Percentiles rank a stretch among this genome's conserved stretches.
phyloP scores from a whole-genome alignment of 2,329 filamentous ascomycete species.

The Colletotrichum tanaceti region DNA sequence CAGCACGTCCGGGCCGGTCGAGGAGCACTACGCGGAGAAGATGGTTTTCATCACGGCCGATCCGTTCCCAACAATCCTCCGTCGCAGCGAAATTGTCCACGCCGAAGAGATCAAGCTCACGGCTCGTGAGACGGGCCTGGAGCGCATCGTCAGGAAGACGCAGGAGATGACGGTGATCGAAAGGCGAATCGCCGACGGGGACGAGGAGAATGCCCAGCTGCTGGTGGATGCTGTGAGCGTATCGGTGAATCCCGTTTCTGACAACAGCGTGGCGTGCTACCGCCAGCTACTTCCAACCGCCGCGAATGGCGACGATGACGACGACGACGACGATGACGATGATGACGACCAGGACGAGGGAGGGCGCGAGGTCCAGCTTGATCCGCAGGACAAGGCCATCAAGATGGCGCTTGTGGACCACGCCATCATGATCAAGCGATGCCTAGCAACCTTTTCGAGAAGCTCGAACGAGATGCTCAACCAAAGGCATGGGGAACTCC shows the following conservation, averaged over 20 bases:
- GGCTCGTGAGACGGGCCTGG: conserved; percentile 87
- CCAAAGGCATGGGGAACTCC: conserved; percentile 68
- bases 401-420: conserved; percentile 90
- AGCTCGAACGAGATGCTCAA: conserved; percentile 70
- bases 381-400: conserved; percentile 79
- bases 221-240: conserved; percentile 82
- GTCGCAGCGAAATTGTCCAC: conserved; percentile 84
- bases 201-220: conserved; percentile 74
- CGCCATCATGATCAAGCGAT: conserved; percentile 86
- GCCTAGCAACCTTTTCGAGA: conserved; percentile 75
- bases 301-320: conserved; percentile 52
- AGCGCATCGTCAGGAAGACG: conserved; percentile 91
- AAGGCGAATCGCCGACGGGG: conserved; percentile 77
- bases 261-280: conserved; percentile 84
- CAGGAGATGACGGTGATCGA: conserved; percentile 83
- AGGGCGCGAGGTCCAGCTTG: conserved; percentile 61
- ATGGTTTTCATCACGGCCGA: conserved; percentile 85
- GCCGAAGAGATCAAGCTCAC: conserved; percentile 74
- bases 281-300: conserved; percentile 75
- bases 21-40: conserved; percentile 85
- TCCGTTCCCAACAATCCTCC: conserved; percentile 88
- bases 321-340: conserved; percentile 54
- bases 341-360: conserved; percentile 53
- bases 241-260: conserved; percentile 78
- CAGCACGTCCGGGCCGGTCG: conserved; percentile 74